A percentile compares a stretch with the other conserved stretches of the same genome.
Conservation (phyloP, 2,329 filamentous ascomycete genomes). For the Cladosporium halotolerans region DNA sequence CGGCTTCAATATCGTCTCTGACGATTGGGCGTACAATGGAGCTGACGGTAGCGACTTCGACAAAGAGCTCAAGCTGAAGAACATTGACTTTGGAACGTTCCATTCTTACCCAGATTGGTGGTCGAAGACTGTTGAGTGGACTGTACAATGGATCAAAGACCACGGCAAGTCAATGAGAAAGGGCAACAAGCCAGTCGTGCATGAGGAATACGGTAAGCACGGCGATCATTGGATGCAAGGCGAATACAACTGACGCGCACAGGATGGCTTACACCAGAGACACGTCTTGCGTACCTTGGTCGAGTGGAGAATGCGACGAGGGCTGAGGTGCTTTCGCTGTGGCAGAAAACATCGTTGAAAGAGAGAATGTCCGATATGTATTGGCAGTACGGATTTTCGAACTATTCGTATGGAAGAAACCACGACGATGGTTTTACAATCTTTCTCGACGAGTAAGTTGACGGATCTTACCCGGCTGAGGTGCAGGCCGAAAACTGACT, state of each 20-base stretch:
- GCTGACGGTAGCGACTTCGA: constrained; percentile 51
- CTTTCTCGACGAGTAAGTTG: constrained; percentile 38
- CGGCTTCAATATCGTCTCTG: constrained; percentile 16
- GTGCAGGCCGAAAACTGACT: neutral
- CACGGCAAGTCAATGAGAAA: constrained; percentile 41
- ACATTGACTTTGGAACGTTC: constrained; percentile 51
- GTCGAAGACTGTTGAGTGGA: constrained; percentile 48
- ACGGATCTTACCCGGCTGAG: neutral
- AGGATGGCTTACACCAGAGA: constrained; percentile 47
- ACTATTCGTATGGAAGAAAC: constrained; percentile 49
- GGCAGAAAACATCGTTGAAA: constrained; percentile 45
- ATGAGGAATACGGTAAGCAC: constrained; percentile 43
- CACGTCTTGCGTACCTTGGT: constrained; percentile 42
- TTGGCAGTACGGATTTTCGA: constrained; percentile 51
- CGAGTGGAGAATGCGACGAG: constrained; percentile 40
- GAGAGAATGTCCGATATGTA: constrained; percentile 49
- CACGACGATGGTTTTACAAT: constrained; percentile 54
- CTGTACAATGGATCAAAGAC: constrained; percentile 50
- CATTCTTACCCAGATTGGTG: constrained; percentile 54
- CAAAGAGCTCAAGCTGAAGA: constrained; percentile 42
- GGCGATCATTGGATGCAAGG: neutral
- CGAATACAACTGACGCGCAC: neutral
- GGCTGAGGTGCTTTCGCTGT: constrained; percentile 41
- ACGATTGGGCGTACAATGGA: constrained; percentile 35
- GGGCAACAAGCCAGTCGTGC: constrained; percentile 48